Conservation (phyloP, 1,284 basidiomycete genomes). For the Cryptococcus sp. region DNA sequence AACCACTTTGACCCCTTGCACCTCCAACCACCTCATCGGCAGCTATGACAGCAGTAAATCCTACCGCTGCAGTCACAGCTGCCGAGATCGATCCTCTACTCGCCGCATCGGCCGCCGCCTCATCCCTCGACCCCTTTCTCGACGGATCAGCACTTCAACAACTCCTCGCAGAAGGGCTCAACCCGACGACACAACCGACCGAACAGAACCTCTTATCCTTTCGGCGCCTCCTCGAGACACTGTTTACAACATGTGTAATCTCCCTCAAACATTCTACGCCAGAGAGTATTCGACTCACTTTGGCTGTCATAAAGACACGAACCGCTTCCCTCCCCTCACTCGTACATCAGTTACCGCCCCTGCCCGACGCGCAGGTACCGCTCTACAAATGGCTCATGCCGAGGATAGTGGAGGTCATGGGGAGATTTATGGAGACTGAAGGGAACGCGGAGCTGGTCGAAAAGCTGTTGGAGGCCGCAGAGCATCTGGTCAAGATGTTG, state of each 20-base stretch:
- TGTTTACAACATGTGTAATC: slow-evolving; percentile 35
- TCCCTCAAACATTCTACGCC: too few species aligned
- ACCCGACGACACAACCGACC: slow-evolving; percentile 16
- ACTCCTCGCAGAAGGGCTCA: slow-evolving; percentile 33
- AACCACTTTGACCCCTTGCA: too few species aligned
- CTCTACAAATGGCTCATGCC: slow-evolving; percentile 42
- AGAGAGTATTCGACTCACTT: slow-evolving; percentile 25
- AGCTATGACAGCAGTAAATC: too few species aligned
- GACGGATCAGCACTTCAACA: slow-evolving; percentile 20
- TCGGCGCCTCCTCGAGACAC: slow-evolving; percentile 32
- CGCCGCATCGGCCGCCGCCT: too few species aligned
- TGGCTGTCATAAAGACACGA: slow-evolving; percentile 29
- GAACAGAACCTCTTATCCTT: slow-evolving; percentile 15
- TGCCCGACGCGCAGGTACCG: slow-evolving; percentile 10
- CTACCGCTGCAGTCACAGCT: too few species aligned
- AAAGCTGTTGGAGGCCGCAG: not conserved
- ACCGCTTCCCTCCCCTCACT: slow-evolving; percentile 21
- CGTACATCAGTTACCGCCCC: slow-evolving; percentile 8
- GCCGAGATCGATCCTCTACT: too few species aligned
- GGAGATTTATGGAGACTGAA: not conserved
- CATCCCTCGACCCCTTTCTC: slow-evolving; percentile 4
- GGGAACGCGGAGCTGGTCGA: not conserved
- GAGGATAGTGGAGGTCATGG: slow-evolving; percentile 28
- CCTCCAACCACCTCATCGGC: too few species aligned
- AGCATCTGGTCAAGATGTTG: too few species aligned